phyloP scores from a whole-genome alignment of 176 grass and related monocot species.

The Phragmites australis region DNA sequence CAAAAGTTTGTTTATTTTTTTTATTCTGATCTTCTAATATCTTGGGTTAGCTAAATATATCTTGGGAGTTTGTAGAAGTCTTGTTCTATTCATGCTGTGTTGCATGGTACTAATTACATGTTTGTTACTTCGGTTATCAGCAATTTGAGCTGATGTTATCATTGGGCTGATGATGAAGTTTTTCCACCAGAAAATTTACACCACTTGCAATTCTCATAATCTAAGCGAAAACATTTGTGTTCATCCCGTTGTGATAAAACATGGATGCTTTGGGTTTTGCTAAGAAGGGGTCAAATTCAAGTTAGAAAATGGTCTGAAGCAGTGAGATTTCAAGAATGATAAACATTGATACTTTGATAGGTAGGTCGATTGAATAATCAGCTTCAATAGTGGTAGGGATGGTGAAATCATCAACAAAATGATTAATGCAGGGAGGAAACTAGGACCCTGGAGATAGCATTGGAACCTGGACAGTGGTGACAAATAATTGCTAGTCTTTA shows the following conservation, averaged over 20 bases:
- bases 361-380: neutral
- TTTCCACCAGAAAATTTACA: neutral
- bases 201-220: neutral
- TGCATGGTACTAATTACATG: neutral
- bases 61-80: neutral
- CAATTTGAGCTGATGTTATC: slow-evolving; percentile 5
- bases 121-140: neutral
- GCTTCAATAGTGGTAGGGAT: neutral
- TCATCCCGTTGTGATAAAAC: neutral
- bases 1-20: neutral
- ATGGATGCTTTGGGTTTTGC: neutral
- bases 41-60: neutral
- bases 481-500: neutral
- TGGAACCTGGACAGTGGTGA: neutral
- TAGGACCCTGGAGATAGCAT: neutral
- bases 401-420: neutral
- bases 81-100: slow-evolving; percentile 3
- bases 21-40: neutral
- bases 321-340: neutral
- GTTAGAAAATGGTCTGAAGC: neutral
- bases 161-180: neutral
- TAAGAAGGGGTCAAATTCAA: neutral
- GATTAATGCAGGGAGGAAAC: neutral
- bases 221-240: neutral
- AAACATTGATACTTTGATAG: slow-evolving; percentile 21